Evolutionary conservation across 768 basidiomycete species (phyloP), one percentile per base, ranked within the genome.

Genomic region (Kwoniella dendrophila): DNA sequence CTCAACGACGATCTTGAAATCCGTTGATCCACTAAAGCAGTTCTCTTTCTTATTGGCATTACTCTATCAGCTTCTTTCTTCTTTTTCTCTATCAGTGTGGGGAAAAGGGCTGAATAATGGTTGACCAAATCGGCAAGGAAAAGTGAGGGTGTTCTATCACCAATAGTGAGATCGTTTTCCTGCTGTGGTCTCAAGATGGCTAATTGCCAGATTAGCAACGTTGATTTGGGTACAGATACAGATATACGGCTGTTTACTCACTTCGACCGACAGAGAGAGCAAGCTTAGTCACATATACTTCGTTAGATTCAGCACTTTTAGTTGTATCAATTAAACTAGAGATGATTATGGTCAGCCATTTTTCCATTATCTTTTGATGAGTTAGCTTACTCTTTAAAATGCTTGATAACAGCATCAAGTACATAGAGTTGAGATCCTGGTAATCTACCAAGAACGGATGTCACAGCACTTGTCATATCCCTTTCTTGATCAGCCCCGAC

Each of bases 1-100:
- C 66, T 68, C 55, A 95, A 85, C 58, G 84, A 84, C 67, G 86
- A 85, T 64, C 92, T 84, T 67, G 88, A 91, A 77, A 91, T 83
- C 48, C 92, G 88, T 86, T 93, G 88, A 77, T 96, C 93, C 47
- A 94, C 81, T 0, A 88, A 87, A 0, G 89, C 88, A 2, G 93
- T 95, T 56, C 90, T 89, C 73, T 93, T 94, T 41, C 92, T 84
- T 24, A 87, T 74, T 12, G 90, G 93, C 45, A 90, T 82, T 63
- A 87, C 90, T 47, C 93, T 87, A 67, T 90, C 92, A 0, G 90
- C 88, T 71, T 94, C 92, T 24, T 87, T 86, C 71, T 88, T 90
- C 82, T 94, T 95, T 73, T 85, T 87, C 48, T 85, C 83, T 57
- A 97, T 87, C 0, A 90, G 87, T 0, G 89, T 86, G 0, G 92